phyloP scores from a whole-genome alignment of 495 filamentous ascomycete genomes.

The Saxispiralis lemnorum region DNA sequence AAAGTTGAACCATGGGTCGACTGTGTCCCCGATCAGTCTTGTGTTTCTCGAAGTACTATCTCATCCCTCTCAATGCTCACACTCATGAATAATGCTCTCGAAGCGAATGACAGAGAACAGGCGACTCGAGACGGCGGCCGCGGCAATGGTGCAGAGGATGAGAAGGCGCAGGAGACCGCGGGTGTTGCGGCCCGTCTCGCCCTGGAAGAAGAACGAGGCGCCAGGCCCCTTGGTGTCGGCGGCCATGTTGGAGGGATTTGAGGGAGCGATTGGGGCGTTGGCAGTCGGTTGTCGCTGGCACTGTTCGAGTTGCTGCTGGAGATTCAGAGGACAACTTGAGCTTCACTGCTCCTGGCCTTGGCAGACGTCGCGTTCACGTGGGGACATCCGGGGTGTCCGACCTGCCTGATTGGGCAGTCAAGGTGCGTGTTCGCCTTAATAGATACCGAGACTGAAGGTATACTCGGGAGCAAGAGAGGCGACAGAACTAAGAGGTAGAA shows the following conservation, averaged over 20 bases:
- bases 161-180: conserved; percentile 75
- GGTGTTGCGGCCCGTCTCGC: conserved; percentile 52
- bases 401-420: no score
- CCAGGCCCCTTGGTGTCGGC: not conserved
- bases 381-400: no score
- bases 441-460: no score
- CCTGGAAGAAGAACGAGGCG: conserved; percentile 36
- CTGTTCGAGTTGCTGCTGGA: not conserved
- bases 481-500: no score
- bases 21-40: conserved; percentile 30
- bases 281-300: not conserved
- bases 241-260: conserved; percentile 1
- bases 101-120: conserved; percentile 98
- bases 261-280: conserved; percentile 3
- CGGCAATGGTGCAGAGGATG: conserved; percentile 85
- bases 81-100: conserved; percentile 99
- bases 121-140: conserved; percentile 79
- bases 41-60: conserved; percentile 1
- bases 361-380: no score
- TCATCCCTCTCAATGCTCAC: conserved; percentile 35
- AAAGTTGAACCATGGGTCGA: conserved; percentile 99
- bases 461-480: no score
- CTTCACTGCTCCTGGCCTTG: no score
- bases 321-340: not conserved
- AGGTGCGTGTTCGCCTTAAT: no score